Evolutionary conservation across 495 filamentous ascomycete species (phyloP).

Genomic region (Echria macrotheca): DNA sequence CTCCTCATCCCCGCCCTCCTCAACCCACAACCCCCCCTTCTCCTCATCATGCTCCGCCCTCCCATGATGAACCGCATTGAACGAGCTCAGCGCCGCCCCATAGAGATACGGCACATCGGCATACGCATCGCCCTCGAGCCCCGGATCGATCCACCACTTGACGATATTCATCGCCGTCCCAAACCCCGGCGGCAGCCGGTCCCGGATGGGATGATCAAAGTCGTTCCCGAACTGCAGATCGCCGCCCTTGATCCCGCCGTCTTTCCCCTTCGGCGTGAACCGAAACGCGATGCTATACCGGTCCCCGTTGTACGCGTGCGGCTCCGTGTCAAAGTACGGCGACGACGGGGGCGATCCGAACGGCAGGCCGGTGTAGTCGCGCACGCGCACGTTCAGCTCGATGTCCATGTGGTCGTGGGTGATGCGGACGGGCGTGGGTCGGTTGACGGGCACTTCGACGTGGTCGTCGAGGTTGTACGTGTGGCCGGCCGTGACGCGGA

Average conservation of each 20-base stretch:
- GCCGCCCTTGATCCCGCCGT: conserved; percentile 51
- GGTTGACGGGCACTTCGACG: conserved; percentile 67
- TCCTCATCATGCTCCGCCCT: conserved; percentile 37
- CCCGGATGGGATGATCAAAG: conserved; percentile 80
- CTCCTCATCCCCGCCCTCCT: conserved; percentile 64
- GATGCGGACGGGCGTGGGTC: conserved; percentile 48
- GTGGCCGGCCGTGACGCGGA: conserved; percentile 70
- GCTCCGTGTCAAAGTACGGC: conserved; percentile 66
- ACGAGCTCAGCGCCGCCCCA: conserved; percentile 65
- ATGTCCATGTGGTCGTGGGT: conserved; percentile 53
- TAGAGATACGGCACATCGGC: conserved; percentile 81
- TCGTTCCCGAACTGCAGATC: conserved; percentile 89
- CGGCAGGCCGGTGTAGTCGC: conserved; percentile 54
- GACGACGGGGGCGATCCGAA: conserved; percentile 52
- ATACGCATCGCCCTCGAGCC: conserved; percentile 80
- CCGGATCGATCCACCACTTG: conserved; percentile 81
- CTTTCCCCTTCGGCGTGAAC: conserved; percentile 57
- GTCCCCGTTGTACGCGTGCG: conserved; percentile 58
- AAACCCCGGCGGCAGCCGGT: conserved; percentile 83
- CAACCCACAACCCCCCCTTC: conserved; percentile 49
- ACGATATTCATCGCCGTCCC: conserved; percentile 72
- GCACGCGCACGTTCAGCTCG: conserved; percentile 65
- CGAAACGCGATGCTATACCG: conserved; percentile 76
- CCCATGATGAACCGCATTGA: conserved; percentile 68
- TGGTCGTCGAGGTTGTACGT: conserved; percentile 64